A percentile compares a stretch with the other conserved stretches of the same genome.
These are phyloP conservation scores for Crataegus laevigata DNA, from an alignment of 306 rosid species.

Conservation along the genomic window DNA sequence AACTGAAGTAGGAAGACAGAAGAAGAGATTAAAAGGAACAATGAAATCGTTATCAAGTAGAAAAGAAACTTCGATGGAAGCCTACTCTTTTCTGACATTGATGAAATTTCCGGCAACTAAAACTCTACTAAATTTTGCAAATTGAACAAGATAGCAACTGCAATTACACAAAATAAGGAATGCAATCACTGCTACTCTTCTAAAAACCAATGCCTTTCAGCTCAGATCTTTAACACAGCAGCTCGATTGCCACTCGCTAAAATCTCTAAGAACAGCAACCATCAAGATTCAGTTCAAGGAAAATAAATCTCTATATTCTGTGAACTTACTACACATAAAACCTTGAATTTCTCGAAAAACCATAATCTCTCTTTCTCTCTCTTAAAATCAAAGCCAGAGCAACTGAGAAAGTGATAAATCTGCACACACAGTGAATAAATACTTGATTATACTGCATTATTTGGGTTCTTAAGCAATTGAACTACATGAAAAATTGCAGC, in stretches of 20 bases:
- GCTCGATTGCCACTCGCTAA: background rate
- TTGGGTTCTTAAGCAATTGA: background rate
- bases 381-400: slow-evolving; percentile 13
- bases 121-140: slow-evolving; percentile 8
- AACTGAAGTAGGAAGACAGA: slow-evolving; percentile 66
- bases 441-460: background rate
- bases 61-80: slow-evolving; percentile 54
- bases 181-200: background rate
- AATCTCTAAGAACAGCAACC: background rate
- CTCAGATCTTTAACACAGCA: slow-evolving; percentile 4
- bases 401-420: slow-evolving; percentile 13
- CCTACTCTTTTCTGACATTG: slow-evolving; percentile 75
- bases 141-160: slow-evolving; percentile 6
- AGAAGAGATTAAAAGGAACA: slow-evolving; percentile 70
- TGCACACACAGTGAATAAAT: slow-evolving; percentile 10
- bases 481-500: background rate
- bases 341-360: slow-evolving; percentile 22
- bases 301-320: background rate
- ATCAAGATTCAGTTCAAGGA: background rate
- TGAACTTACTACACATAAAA: background rate
- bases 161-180: background rate
- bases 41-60: slow-evolving; percentile 49
- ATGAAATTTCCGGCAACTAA: slow-evolving; percentile 13
- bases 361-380: slow-evolving; percentile 2
- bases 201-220: background rate